A percentile compares a stretch with the other conserved stretches of the same genome.
Conservation (phyloP, 2,329 filamentous ascomycete species). For the Alternaria arborescens region DNA sequence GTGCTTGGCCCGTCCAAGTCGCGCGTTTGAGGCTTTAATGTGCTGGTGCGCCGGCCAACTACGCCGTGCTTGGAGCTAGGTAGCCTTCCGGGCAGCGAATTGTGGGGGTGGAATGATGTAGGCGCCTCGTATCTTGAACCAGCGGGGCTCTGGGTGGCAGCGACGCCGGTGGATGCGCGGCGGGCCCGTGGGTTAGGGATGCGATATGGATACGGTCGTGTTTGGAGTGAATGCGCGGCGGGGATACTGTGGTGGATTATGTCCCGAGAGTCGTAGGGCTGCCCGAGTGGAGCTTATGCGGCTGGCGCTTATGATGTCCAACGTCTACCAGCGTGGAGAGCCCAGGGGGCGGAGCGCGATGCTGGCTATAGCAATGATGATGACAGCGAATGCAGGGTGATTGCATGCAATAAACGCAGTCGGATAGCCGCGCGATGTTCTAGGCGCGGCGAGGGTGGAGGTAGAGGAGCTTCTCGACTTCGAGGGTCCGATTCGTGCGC, state of each 20-base stretch:
- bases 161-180: constrained; percentile 14
- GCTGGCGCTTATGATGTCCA: constrained; percentile 14
- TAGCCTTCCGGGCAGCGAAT: constrained; percentile 33
- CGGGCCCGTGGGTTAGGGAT: constrained; percentile 17
- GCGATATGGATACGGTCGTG: constrained; percentile 7
- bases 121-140: constrained; percentile 26
- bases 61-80: constrained; percentile 24
- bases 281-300: constrained; percentile 11
- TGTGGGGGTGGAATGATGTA: constrained; percentile 31
- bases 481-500: constrained; percentile 11
- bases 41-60: constrained; percentile 15
- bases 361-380: constrained; percentile 5
- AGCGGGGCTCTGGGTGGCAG: constrained; percentile 33
- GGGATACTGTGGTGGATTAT: constrained; percentile 17
- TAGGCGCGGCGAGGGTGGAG: constrained; percentile 17
- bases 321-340: constrained; percentile 3
- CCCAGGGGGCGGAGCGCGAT: background rate
- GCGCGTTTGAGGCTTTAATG: constrained; percentile 19
- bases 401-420: constrained; percentile 10
- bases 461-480: constrained; percentile 10
- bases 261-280: constrained; percentile 23
- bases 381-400: constrained; percentile 15
- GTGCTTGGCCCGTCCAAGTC: constrained; percentile 4
- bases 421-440: constrained; percentile 15
- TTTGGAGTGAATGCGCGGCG: constrained; percentile 20